Conservation (phyloP, 495 filamentous ascomycete genomes). For the Tetracladium setigerum region DNA sequence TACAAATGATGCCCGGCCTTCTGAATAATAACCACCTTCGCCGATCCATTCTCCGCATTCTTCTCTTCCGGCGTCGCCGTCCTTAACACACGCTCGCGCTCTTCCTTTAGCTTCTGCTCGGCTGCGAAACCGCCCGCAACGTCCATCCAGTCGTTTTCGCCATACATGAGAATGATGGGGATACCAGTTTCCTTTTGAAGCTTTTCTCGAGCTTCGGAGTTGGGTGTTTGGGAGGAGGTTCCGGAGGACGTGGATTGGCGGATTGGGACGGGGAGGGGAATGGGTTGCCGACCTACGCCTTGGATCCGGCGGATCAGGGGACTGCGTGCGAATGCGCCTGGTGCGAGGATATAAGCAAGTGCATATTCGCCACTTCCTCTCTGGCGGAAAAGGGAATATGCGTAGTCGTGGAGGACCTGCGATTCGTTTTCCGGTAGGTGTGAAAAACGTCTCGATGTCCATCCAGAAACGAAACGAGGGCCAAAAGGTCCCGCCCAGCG, state of each 20-base stretch:
- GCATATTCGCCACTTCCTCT: constrained; percentile 93
- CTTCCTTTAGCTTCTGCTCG: constrained; percentile 68
- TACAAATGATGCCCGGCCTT: constrained; percentile 91
- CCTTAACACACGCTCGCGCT: constrained; percentile 47
- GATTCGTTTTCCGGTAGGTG: constrained; percentile 78
- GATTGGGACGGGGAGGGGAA: constrained; percentile 20
- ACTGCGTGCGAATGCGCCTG: constrained; percentile 83
- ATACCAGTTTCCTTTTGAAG: constrained; percentile 60
- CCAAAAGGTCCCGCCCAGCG: constrained; percentile 88
- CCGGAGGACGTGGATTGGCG: constrained; percentile 6
- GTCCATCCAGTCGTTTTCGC: constrained; percentile 98
- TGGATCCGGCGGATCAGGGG: constrained; percentile 83
- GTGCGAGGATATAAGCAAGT: constrained; percentile 84
- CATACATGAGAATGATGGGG: constrained; percentile 89
- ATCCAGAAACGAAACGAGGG: constrained; percentile 86
- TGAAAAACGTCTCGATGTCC: constrained; percentile 87
- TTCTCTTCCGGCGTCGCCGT: constrained; percentile 61
- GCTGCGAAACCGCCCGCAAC: constrained; percentile 76
- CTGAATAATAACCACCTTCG: constrained; percentile 76
- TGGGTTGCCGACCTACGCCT: constrained; percentile 66
- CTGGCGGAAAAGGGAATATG: constrained; percentile 90
- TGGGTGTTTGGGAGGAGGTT: constrained; percentile 14
- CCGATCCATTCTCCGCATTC: constrained; percentile 63
- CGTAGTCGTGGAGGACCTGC: constrained; percentile 80
- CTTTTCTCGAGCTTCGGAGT: constrained; percentile 13